phyloP scores from a whole-genome alignment of 1,284 basidiomycete genomes.

The Sporisorium exsertum region DNA sequence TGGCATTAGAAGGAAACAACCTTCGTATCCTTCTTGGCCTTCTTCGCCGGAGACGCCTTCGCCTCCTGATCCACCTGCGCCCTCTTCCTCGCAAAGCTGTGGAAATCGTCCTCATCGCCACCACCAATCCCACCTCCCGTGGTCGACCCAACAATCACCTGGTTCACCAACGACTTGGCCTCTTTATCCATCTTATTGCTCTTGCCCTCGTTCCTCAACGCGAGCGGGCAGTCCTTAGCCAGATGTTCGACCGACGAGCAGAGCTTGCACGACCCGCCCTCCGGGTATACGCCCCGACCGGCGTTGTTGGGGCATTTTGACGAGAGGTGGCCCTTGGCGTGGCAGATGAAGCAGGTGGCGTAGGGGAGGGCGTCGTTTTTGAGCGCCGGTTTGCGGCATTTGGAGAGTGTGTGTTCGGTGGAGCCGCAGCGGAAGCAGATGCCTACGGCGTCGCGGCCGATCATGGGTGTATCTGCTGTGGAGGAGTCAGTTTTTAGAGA shows the following conservation, averaged over 20 bases:
- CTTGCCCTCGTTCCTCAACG: constrained; percentile 72
- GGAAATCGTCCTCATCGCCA: constrained; percentile 93
- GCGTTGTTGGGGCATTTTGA: constrained; percentile 84
- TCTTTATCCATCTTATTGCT: constrained; percentile 26
- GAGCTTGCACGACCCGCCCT: constrained; percentile 92
- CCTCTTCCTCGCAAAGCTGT: constrained; percentile 78
- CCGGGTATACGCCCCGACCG: constrained; percentile 85
- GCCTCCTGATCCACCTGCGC: constrained; percentile 73
- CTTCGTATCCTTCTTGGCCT: constrained; percentile 28
- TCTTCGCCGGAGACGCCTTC: constrained; percentile 10
- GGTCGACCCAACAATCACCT: constrained; percentile 54
- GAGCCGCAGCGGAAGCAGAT: constrained; percentile 80
- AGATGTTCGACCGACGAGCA: constrained; percentile 86
- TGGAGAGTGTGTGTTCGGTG: constrained; percentile 80
- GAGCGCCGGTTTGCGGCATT: constrained; percentile 79
- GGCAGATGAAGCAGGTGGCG: constrained; percentile 92
- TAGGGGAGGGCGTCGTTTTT: constrained; percentile 75
- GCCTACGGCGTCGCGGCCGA: constrained; percentile 67
- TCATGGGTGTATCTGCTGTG: constrained; percentile 52
- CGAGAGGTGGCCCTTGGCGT: constrained; percentile 79
- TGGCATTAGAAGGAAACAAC: constrained; percentile 34
- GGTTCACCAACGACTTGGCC: constrained; percentile 24
- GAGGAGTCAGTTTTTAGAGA: constrained; percentile 20
- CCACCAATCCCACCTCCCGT: constrained; percentile 74
- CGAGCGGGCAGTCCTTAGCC: constrained; percentile 82